These are phyloP conservation scores for Colletotrichum euphorbiae DNA, from an alignment of 2,329 filamentous ascomycete species.

Conservation along the genomic window DNA sequence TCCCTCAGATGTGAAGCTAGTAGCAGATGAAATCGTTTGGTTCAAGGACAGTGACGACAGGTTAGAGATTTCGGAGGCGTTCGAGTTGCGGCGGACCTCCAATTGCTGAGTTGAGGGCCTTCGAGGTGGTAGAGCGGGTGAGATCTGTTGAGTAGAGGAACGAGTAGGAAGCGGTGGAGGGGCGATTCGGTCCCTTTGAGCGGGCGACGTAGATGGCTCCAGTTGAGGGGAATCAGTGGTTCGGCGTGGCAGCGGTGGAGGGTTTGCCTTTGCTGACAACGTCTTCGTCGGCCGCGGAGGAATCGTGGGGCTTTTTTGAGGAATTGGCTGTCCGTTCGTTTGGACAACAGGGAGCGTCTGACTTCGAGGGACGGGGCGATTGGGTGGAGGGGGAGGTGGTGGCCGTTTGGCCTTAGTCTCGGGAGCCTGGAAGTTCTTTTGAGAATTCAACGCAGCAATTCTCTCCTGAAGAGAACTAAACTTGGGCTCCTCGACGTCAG, in stretches of 20 bases:
- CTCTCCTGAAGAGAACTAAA: conserved; percentile 71
- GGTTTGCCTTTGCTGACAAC: conserved; percentile 44
- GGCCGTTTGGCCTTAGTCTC: conserved; percentile 51
- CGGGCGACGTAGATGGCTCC: conserved; percentile 43
- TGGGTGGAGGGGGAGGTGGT: conserved; percentile 61
- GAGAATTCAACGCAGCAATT: conserved; percentile 72
- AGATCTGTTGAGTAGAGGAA: conserved; percentile 52
- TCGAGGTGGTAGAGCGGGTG: conserved; percentile 64
- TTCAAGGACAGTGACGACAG: conserved; percentile 65
- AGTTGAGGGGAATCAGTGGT: conserved; percentile 46
- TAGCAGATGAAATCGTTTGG: conserved; percentile 57
- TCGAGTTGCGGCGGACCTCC: conserved; percentile 63
- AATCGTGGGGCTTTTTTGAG: conserved; percentile 50
- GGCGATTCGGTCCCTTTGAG: conserved; percentile 45
- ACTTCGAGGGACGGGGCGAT: conserved; percentile 51
- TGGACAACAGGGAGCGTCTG: conserved; percentile 52
- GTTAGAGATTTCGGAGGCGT: conserved; percentile 67
- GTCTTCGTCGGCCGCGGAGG: conserved; percentile 52
- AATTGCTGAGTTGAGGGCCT: conserved; percentile 59
- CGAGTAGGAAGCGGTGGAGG: conserved; percentile 53
- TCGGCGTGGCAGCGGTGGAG: conserved; percentile 54
- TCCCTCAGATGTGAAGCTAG: conserved; percentile 60
- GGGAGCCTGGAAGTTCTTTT: conserved; percentile 66
- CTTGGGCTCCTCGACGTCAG: conserved; percentile 70
- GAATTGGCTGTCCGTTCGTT: conserved; percentile 38